phyloP scores from a whole-genome alignment of 148 eudicot genomes.

The Nepenthes mirabilis region DNA sequence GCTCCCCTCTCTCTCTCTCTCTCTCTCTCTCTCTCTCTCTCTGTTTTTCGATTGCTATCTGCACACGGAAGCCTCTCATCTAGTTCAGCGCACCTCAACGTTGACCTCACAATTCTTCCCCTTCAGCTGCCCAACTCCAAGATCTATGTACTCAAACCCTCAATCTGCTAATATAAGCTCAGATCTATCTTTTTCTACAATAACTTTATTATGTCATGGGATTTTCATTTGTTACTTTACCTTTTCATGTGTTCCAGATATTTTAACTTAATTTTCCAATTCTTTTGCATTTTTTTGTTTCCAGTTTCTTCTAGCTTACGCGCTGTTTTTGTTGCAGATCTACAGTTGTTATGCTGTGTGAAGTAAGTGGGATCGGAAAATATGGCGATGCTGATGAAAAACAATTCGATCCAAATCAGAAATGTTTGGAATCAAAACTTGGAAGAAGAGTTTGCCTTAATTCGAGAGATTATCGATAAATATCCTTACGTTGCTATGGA shows the following conservation, averaged over 20 bases:
- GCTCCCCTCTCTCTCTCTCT: neutral
- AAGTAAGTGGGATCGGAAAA: neutral
- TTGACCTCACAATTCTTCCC: neutral
- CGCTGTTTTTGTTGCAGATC: slow-evolving; percentile 11
- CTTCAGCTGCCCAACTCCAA: neutral
- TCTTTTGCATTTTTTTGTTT: neutral
- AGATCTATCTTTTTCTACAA: slow-evolving; percentile 11
- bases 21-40: neutral
- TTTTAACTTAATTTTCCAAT: neutral
- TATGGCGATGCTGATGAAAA: slow-evolving; percentile 9
- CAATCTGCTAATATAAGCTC: slow-evolving; percentile 17
- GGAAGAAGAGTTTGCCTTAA: slow-evolving; percentile 27
- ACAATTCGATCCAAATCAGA: slow-evolving; percentile 22
- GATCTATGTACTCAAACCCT: neutral
- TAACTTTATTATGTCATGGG: no score
- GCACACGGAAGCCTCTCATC: neutral
- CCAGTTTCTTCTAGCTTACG: neutral
- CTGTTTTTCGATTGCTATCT: no score
- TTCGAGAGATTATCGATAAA: slow-evolving; percentile 25
- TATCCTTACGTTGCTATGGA: slow-evolving; percentile 41
- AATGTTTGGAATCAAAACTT: slow-evolving; percentile 31
- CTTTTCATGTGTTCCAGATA: neutral
- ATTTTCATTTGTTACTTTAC: neutral
- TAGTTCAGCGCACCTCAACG: neutral
- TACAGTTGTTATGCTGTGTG: slow-evolving; percentile 11